phyloP scores from a whole-genome alignment of 2,329 filamentous ascomycete species.

The Neonectria neomacrospora region DNA sequence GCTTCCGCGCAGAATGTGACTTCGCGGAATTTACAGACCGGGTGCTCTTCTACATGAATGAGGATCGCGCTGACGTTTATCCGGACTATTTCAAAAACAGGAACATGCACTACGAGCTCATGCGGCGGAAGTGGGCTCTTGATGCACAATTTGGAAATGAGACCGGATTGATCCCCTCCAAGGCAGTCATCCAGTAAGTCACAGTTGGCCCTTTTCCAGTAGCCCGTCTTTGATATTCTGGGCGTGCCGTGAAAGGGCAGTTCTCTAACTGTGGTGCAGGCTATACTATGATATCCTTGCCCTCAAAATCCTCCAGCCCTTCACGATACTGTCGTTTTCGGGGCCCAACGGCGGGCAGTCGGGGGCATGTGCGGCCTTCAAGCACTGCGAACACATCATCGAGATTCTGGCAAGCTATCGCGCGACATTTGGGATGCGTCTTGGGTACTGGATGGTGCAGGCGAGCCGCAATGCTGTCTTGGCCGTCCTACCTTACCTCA shows the following conservation, averaged over 20 bases:
- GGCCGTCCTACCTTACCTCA: background rate
- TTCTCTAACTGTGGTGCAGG: conserved; percentile 7
- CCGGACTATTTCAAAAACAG: conserved; percentile 15
- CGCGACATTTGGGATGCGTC: conserved; percentile 35
- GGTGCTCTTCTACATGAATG: conserved; percentile 2
- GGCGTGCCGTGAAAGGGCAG: background rate
- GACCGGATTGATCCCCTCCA: conserved; percentile 14
- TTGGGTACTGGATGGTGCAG: conserved; percentile 37
- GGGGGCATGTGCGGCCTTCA: conserved; percentile 4
- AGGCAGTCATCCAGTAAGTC: conserved; percentile 23
- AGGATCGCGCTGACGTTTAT: conserved; percentile 1
- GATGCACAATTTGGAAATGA: background rate
- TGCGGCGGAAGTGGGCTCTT: background rate
- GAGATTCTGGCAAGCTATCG: conserved; percentile 41
- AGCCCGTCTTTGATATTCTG: no score
- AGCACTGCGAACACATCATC: conserved; percentile 32
- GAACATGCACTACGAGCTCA: conserved; percentile 13
- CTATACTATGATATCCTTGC: conserved; percentile 22
- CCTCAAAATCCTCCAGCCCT: conserved; percentile 24
- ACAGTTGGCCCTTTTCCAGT: no score
- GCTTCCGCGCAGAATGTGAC: conserved; percentile 6
- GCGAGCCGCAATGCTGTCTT: conserved; percentile 16
- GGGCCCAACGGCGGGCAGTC: conserved; percentile 7
- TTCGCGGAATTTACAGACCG: conserved; percentile 16
- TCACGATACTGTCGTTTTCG: conserved; percentile 5